phyloP scores from a whole-genome alignment of 768 basidiomycete species.

The Macrolepiota albuminosa region DNA sequence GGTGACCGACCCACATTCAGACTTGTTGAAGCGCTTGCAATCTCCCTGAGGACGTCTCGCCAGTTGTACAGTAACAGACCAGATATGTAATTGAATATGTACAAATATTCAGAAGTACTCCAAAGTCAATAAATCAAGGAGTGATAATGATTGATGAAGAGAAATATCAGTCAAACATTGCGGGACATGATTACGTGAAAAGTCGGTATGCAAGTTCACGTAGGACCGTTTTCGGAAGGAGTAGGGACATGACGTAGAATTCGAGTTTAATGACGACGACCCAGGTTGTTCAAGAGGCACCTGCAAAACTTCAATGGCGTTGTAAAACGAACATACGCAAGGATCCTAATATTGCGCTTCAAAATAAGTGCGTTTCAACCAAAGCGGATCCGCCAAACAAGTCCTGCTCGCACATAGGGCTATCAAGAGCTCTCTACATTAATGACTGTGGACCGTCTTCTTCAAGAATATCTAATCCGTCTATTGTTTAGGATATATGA shows the following conservation, averaged over 20 bases:
- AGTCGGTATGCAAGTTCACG: neutral
- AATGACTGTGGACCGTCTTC: neutral
- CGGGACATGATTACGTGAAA: too few relatives aligned
- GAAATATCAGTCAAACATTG: too few relatives aligned
- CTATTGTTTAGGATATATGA: neutral
- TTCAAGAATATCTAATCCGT: neutral
- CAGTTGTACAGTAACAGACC: too few relatives aligned
- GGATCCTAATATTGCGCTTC: neutral
- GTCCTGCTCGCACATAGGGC: neutral
- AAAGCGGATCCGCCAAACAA: neutral
- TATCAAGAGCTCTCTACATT: neutral
- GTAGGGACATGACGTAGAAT: neutral
- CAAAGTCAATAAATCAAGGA: too few relatives aligned
- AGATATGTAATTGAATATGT: too few relatives aligned
- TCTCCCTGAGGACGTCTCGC: too few relatives aligned
- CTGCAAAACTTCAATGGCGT: constrained; percentile 11
- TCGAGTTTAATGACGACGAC: neutral
- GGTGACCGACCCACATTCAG: neutral
- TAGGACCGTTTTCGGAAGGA: neutral
- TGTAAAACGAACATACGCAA: neutral
- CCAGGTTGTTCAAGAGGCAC: constrained; percentile 25
- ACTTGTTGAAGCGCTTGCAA: neutral
- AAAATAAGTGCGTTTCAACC: neutral
- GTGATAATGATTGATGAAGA: too few relatives aligned
- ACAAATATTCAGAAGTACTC: too few relatives aligned